Base-by-base conservation (phyloP, 257 asterid species). In the Cordia subcordata region DNA sequence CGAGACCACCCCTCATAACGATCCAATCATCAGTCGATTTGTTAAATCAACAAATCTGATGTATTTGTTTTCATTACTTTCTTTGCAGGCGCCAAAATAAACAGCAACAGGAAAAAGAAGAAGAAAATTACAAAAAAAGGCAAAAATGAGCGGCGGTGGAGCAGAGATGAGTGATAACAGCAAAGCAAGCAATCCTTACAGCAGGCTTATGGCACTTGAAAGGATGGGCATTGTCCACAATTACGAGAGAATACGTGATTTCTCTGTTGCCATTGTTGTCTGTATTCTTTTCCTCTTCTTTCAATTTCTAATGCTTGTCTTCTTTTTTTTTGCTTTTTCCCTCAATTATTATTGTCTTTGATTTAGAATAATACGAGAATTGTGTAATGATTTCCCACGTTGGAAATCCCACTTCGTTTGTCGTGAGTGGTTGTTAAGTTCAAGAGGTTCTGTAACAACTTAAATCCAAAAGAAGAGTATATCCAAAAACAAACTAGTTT, bases 151-250 rank as follows among this genome's bases (percentile, higher is more conserved):
- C 15, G 15, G 47, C 13, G 57, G 35, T 11, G 55, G 72, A 54
- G 76, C 53, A 44, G 56, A 44, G 19, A 21, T 61, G 76, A 21
- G 67, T 21, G 56, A 27, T 33, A 47, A 57, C 68, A 49, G 16
- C 8, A 63, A 61, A 68, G 63, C 53, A 62, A 92, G 95, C 89
- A 92, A 92, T 63, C 99, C 97, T 39, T 92, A 88, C 72, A 92
- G 99, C 61, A 80, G 99, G 75, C 96, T 92, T 62, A 92, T 92
- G 99, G 96, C 97, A n/a, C 96, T 92, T 67, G 95, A 92, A 53
- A 84, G 99, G 84, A 88, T 92, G 99, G 99, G 99, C 38, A 89
- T 92, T 47, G 99, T 92, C 70, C 87, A 80, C 18, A 92, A 92
- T 71, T 92, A 88, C 57, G 97, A 92, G 80, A 79, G 88, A 65